Percentiles rank a stretch among this genome's conserved stretches.
phyloP scores from a whole-genome alignment of 2,329 filamentous ascomycete species.

The Meredithiella fracta region DNA sequence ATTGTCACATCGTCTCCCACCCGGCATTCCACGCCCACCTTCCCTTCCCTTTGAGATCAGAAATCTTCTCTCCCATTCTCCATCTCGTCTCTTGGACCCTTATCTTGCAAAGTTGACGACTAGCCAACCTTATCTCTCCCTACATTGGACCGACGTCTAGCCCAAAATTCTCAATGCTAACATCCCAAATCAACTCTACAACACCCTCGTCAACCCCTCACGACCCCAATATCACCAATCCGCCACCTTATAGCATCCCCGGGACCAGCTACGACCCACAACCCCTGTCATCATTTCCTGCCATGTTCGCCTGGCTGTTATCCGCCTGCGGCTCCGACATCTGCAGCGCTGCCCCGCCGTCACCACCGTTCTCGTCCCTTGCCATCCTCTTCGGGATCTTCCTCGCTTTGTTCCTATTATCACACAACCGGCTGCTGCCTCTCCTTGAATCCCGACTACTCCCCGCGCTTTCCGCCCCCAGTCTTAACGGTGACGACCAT shows the following conservation, averaged over 20 bases:
- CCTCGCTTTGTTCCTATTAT: constrained; percentile 29
- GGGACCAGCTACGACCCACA: not conserved
- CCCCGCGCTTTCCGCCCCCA: constrained; percentile 29
- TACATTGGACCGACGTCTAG: no score
- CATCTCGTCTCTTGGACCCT: no score
- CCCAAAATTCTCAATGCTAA: no score
- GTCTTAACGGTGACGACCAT: constrained; percentile 43
- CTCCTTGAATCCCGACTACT: constrained; percentile 36
- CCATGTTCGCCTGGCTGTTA: constrained; percentile 22
- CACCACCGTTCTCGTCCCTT: constrained; percentile 39
- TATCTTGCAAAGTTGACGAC: no score
- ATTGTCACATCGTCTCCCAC: no score
- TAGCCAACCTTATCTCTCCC: no score
- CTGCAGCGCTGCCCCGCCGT: constrained; percentile 33
- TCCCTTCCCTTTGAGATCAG: no score
- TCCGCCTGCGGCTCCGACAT: constrained; percentile 41
- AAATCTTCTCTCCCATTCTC: no score
- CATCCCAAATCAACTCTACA: no score
- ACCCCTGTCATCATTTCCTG: not conserved
- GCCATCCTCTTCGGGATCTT: constrained; percentile 60
- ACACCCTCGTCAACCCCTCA: not conserved
- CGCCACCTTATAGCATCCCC: not conserved
- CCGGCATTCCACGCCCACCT: no score
- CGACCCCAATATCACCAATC: not conserved
- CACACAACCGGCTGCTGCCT: constrained; percentile 55